phyloP scores from a whole-genome alignment of 177 flowering plant species.

The Tripterygium wilfordii region DNA sequence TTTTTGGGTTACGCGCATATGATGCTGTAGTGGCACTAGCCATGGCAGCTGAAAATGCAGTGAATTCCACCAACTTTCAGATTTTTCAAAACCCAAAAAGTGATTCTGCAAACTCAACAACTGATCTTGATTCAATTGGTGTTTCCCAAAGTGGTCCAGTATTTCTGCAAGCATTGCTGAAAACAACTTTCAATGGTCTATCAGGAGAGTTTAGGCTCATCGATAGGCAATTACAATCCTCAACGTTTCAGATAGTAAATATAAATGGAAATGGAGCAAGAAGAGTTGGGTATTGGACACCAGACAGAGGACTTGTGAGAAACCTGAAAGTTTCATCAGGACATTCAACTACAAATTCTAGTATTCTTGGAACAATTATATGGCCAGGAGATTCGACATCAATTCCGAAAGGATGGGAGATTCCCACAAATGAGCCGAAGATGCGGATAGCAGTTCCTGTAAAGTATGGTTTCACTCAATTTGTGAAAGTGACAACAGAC shows the following conservation, averaged over 20 bases:
- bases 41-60: conserved; percentile 20
- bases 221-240: conserved; percentile 15
- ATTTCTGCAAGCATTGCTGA: conserved; percentile 15
- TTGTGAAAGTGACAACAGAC: conserved; percentile 19
- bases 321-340: not conserved
- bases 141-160: conserved; percentile 18
- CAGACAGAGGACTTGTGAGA: conserved; percentile 9
- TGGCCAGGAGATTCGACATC: conserved; percentile 33
- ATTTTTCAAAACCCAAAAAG: not conserved
- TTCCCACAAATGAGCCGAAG: conserved; percentile 20
- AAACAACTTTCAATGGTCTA: conserved; percentile 19
- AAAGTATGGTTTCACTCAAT: conserved; percentile 22
- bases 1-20: conserved; percentile 28
- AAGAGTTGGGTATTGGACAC: conserved; percentile 28
- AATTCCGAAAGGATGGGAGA: conserved; percentile 29
- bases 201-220: conserved; percentile 23
- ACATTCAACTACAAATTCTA: conserved; percentile 1
- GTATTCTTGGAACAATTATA: conserved; percentile 3
- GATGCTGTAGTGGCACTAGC: conserved; percentile 27
- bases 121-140: conserved; percentile 3
- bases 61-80: not conserved
- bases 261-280: conserved; percentile 14
- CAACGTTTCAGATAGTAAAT: conserved; percentile 26
- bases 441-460: conserved; percentile 33
- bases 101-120: not conserved